Evolutionary conservation across 73 alveolate species (phyloP), one percentile per base, ranked within the genome.

Genomic region (Effrenium voratum): DNA sequence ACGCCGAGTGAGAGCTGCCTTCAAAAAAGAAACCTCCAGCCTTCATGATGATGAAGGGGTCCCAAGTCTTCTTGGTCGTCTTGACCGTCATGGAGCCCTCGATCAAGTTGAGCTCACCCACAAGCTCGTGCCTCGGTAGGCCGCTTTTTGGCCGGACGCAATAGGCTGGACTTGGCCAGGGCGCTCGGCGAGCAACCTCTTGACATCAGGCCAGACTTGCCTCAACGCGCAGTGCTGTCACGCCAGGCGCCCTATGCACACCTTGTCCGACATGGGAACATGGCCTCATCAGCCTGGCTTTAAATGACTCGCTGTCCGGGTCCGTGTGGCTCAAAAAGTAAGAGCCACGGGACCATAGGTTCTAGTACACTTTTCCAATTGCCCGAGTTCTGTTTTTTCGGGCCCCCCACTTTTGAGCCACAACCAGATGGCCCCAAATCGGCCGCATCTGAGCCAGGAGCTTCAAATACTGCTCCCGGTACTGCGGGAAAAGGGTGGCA

Each of bases 21-120:
- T n/a, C n/a, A n/a, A n/a, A n/a, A n/a, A n/a, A n/a, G n/a, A n/a
- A 77, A 28, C 43, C 45, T 5, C 15, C 43, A 36, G 99, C 99
- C 99, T 99, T 99, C 75, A 99, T 99, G 93, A 99, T 99, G 82
- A 99, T 99, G 99, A 99, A 99, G 32, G 99, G 99, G 93, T 99
- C 99, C 99, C 99, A 99, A 43, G 99, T 99, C 91, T 99, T 99
- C 92, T 99, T 99, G 6, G 99, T 99, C 44, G 99, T 99, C 98
- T 98, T 99, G 84, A 99, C 99, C 0, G 99, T 99, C 99, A 99
- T 99, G 66, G 99, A 99, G 57, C 99, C 99, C 98, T 99, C 99
- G 34, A 99, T 93, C 79, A 99, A 95, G 98, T 99, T 99, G 91
- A 99, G 99, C 68, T 99, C 99, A 24, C 99, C 99, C 77, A 98